Evolutionary conservation across 345 rosid species (phyloP), one percentile per base, ranked within the genome.

Genomic region (Clausena lansium): DNA sequence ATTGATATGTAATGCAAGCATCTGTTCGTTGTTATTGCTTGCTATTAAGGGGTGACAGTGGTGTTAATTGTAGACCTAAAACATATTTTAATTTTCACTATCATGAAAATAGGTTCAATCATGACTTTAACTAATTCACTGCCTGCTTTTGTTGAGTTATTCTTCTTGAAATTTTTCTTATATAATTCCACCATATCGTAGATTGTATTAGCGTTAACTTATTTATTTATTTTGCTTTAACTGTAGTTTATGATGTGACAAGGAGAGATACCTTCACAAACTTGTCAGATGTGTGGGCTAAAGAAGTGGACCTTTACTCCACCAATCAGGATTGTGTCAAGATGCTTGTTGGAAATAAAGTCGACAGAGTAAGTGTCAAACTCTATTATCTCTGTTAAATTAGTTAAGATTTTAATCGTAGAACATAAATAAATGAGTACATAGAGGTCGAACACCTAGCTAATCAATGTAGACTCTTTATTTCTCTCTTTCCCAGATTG

Each of bases 311-410:
- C 73, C 94, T 95, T 58, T 91, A 89, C 71, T 90, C 92, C 24
- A 91, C 96, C 22, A 92, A 91, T 83, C 93, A 81, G 80, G 89
- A 91, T 71, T 93, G 99, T 77, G 87, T 95, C 68, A 93, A 89
- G 91, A 90, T 95, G 89, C 98, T 95, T 25, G 99, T 95, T 54
- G 99, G 98, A 30, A 95, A 95, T 83, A 92, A 95, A 92, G 96
- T 95, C 50, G 99, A 95, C 71, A 85, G 80, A 81, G 99, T 93
- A 85, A 85, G 92, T 79, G 74, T 13, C 67, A n/a, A n/a, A n/a
- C n/a, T n/a, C n/a, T n/a, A 1, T 63, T 64, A 54, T 57, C 60
- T 78, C 25, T 38, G 1, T 63, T 73, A 54, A 4, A 25, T 6
- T 55, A 47, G 38, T 41, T 30, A 20, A 54, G 28, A 73, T 59